Evolutionary conservation across 2,329 filamentous ascomycete species (phyloP).

Genomic region (Cladosporium velox): DNA sequence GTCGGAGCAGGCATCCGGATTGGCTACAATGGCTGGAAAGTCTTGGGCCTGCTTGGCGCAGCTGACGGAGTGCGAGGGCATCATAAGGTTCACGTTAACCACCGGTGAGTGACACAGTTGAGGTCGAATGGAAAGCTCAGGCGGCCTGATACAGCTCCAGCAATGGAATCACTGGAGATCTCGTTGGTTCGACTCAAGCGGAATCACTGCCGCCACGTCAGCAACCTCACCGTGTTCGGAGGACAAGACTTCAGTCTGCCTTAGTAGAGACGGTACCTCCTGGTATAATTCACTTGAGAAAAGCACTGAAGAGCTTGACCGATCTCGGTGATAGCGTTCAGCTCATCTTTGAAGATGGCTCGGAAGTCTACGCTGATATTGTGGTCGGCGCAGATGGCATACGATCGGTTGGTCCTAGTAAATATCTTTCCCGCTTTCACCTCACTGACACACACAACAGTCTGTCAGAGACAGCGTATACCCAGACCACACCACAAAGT

Average conservation of each 20-base stretch:
- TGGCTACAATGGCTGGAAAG: conserved; percentile 50
- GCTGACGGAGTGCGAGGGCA: conserved; percentile 39
- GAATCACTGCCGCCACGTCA: conserved; percentile 23
- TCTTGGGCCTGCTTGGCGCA: conserved; percentile 50
- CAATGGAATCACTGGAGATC: conserved; percentile 26
- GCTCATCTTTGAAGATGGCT: conserved; percentile 50
- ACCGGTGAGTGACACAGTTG: conserved; percentile 15
- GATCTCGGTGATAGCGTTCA: conserved; percentile 41
- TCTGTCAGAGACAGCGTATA: conserved; percentile 46
- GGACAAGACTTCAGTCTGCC: conserved; percentile 50
- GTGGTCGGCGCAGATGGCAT: conserved; percentile 56
- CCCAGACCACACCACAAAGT: conserved; percentile 48
- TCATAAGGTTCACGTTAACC: conserved; percentile 25
- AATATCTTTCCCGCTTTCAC: not conserved
- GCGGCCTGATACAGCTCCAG: not conserved
- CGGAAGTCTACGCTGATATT: conserved; percentile 22
- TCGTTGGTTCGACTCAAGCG: conserved; percentile 22
- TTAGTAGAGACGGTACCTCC: conserved; percentile 50
- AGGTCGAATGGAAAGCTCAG: not conserved
- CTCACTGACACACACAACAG: not conserved
- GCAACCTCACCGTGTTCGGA: conserved; percentile 19
- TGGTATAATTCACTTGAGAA: conserved; percentile 48
- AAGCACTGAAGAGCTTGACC: conserved; percentile 45
- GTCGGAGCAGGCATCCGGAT: conserved; percentile 53
- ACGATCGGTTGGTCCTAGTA: conserved; percentile 42